A percentile compares a stretch with the other conserved stretches of the same genome.
phyloP scores from a whole-genome alignment of 805 yeast genomes.

The Saccharomyces eubayanus region DNA sequence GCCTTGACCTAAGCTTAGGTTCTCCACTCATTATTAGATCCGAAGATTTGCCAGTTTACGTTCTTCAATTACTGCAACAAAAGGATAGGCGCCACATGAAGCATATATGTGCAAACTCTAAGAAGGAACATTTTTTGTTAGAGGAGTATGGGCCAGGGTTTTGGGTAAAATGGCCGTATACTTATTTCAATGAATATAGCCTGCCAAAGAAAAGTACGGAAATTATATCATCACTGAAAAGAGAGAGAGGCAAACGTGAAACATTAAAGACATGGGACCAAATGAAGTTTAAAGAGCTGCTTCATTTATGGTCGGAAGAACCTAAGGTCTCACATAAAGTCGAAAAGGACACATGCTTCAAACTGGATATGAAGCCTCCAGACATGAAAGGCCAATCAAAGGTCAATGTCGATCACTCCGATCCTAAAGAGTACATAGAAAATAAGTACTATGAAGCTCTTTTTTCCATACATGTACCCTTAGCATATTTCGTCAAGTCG shows the following conservation, averaged over 20 bases:
- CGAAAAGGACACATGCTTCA: background rate
- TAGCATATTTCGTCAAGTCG: constrained; percentile 41
- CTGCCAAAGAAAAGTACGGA: constrained; percentile 1
- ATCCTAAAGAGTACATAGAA: constrained; percentile 22
- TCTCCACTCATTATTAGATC: background rate
- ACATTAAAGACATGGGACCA: constrained; percentile 5
- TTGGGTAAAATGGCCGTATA: constrained; percentile 15
- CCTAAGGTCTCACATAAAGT: background rate
- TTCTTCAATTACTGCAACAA: background rate
- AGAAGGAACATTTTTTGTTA: constrained; percentile 4
- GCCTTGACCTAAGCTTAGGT: background rate
- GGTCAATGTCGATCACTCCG: background rate
- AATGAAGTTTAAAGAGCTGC: constrained; percentile 6
- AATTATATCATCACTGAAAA: background rate
- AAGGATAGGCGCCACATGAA: background rate
- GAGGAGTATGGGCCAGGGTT: constrained; percentile 17
- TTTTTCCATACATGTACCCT: constrained; percentile 30
- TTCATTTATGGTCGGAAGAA: constrained; percentile 9
- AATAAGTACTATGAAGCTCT: constrained; percentile 32
- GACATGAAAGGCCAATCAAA: background rate
- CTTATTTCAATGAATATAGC: constrained; percentile 2
- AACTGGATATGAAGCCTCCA: constrained; percentile 7
- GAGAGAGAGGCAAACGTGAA: background rate
- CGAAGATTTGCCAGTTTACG: background rate
- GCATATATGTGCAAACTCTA: background rate